phyloP scores from a whole-genome alignment of 2,329 filamentous ascomycete genomes.

The Fusarium solani-melongenae region DNA sequence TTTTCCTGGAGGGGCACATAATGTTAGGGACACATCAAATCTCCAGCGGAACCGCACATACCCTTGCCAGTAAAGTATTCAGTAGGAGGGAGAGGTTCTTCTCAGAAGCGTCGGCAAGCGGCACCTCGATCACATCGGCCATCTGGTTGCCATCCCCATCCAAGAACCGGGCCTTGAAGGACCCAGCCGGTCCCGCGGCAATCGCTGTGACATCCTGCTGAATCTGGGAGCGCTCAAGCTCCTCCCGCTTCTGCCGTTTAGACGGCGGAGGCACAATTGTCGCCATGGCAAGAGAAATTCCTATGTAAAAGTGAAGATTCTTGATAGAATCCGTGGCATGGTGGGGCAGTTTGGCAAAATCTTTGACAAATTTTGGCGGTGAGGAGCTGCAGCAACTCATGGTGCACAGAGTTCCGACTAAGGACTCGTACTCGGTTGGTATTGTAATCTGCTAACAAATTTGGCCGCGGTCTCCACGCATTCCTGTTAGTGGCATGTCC shows the following conservation, averaged over 20 bases:
- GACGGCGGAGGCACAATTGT: conserved; percentile 86
- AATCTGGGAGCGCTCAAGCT: conserved; percentile 74
- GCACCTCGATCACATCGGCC: conserved; percentile 77
- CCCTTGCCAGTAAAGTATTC: conserved; percentile 84
- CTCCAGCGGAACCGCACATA: conserved; percentile 49
- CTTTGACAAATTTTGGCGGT: conserved; percentile 46
- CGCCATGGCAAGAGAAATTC: conserved; percentile 67
- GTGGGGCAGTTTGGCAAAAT: conserved; percentile 47
- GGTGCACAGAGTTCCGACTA: not conserved
- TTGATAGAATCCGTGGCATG: conserved; percentile 21
- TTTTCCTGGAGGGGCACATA: conserved; percentile 53
- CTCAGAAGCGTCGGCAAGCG: conserved; percentile 85
- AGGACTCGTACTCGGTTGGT: not conserved
- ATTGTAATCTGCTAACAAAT: conserved; percentile 30
- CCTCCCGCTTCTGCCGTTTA: conserved; percentile 85
- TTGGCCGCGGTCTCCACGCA: conserved; percentile 17
- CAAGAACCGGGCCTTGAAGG: conserved; percentile 86
- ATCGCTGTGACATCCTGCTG: conserved; percentile 78
- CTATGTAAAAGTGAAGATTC: not conserved
- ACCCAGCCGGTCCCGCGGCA: conserved; percentile 76
- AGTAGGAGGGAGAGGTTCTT: conserved; percentile 90
- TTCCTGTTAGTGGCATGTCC: conserved; percentile 27
- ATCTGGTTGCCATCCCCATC: conserved; percentile 81
- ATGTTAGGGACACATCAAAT: conserved; percentile 4
- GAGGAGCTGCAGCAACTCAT: conserved; percentile 33